A percentile compares a stretch with the other conserved stretches of the same genome.
These are phyloP conservation scores for Fusarium sterilihyphosum DNA, from an alignment of 2,329 filamentous ascomycete genomes.

Conservation along the genomic window DNA sequence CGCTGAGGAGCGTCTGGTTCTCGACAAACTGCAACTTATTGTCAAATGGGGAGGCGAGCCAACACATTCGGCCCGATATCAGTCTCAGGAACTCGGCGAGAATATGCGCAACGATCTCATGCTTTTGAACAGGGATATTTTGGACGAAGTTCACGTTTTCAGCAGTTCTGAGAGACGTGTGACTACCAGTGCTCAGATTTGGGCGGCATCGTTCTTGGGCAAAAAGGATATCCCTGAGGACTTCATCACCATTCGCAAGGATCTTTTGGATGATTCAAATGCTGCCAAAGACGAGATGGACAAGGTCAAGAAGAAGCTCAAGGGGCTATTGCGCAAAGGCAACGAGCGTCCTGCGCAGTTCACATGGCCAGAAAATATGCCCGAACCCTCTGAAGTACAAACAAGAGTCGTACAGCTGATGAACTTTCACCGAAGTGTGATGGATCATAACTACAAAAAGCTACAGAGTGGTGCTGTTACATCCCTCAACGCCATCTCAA, in stretches of 20 bases:
- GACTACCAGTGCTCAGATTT: slow-evolving; percentile 96
- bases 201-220: slow-evolving; percentile 87
- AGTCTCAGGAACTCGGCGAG: slow-evolving; percentile 92
- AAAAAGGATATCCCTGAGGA: slow-evolving; percentile 86
- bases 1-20: slow-evolving; percentile 88
- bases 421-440: slow-evolving; percentile 95
- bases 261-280: slow-evolving; percentile 95
- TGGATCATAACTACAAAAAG: slow-evolving; percentile 92
- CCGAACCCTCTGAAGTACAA: slow-evolving; percentile 93
- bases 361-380: slow-evolving; percentile 96
- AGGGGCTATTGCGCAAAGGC: slow-evolving; percentile 90
- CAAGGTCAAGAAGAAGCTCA: slow-evolving; percentile 99
- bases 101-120: slow-evolving; percentile 96
- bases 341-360: slow-evolving; percentile 94
- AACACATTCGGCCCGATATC: slow-evolving; percentile 95
- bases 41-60: slow-evolving; percentile 99
- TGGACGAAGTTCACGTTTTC: slow-evolving; percentile 94
- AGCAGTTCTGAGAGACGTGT: slow-evolving; percentile 96
- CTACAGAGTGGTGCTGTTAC: slow-evolving; percentile 74
- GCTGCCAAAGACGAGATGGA: slow-evolving; percentile 99
- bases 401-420: slow-evolving; percentile 93
- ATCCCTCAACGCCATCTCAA: slow-evolving; percentile 67
- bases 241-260: slow-evolving; percentile 91
- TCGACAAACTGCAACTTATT: slow-evolving; percentile 96
- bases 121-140: slow-evolving; percentile 88